Evolutionary conservation across 1,139 yeast species (phyloP).

Genomic region (Pneumocystis wakefieldiae): DNA sequence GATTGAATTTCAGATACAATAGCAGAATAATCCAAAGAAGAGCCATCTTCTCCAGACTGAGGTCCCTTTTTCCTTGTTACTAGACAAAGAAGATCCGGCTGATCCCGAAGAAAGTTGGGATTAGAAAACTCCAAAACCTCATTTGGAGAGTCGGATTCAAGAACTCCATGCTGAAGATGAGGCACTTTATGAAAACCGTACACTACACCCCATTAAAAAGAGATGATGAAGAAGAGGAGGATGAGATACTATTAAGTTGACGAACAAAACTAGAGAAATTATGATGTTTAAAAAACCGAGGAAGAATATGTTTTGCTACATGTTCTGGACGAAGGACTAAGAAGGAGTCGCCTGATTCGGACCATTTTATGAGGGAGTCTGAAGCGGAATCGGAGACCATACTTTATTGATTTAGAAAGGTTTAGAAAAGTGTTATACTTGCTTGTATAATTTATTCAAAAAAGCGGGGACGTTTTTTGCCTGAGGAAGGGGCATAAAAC

Average conservation of each 20-base stretch:
- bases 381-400: conserved; percentile 75
- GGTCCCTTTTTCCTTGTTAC: conserved; percentile 25
- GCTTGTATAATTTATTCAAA: conserved; percentile 1
- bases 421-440: background rate
- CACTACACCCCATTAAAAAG: conserved; percentile 26
- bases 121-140: conserved; percentile 13
- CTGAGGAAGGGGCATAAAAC: background rate
- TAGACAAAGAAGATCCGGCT: conserved; percentile 44
- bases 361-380: conserved; percentile 68
- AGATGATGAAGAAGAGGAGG: no score
- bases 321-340: conserved; percentile 55
- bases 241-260: conserved; percentile 48
- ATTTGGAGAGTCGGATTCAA: conserved; percentile 8
- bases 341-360: conserved; percentile 65
- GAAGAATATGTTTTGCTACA: conserved; percentile 70
- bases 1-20: conserved; percentile 59
- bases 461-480: conserved; percentile 10
- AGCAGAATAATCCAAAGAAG: conserved; percentile 9
- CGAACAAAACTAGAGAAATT: conserved; percentile 91
- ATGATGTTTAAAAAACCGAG: conserved; percentile 84
- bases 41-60: conserved; percentile 31
- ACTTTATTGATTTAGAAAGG: conserved; percentile 22
- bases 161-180: conserved; percentile 11
- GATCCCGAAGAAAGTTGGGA: conserved; percentile 46
- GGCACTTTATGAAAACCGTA: conserved; percentile 94